These are phyloP conservation scores for Starmerella powellii DNA, from an alignment of 805 yeast genomes.

Conservation along the genomic window DNA sequence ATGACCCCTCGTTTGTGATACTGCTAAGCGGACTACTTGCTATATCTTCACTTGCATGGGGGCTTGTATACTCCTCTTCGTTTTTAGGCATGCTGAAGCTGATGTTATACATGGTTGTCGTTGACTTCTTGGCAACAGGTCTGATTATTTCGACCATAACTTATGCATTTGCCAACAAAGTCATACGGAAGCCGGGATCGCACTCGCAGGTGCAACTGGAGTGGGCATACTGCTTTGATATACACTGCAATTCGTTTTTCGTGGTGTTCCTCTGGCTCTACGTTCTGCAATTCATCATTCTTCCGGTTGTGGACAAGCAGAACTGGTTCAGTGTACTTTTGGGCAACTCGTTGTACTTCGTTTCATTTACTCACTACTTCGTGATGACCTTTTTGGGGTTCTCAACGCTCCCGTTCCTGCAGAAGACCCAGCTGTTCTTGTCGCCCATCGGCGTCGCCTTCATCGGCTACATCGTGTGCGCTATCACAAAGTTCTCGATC, in stretches of 20 bases:
- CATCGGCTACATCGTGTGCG: conserved; percentile 42
- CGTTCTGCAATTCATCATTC: conserved; percentile 56
- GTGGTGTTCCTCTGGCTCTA: conserved; percentile 67
- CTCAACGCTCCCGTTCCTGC: conserved; percentile 57
- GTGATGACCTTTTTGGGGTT: conserved; percentile 82
- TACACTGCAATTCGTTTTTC: conserved; percentile 83
- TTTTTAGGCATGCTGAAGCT: conserved; percentile 50
- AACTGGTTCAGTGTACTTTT: conserved; percentile 56
- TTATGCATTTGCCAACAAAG: conserved; percentile 59
- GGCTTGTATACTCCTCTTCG: conserved; percentile 62
- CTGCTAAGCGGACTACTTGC: conserved; percentile 54
- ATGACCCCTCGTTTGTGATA: conserved; percentile 81
- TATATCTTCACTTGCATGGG: conserved; percentile 81
- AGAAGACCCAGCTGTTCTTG: conserved; percentile 47
- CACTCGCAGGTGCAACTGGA: conserved; percentile 35
- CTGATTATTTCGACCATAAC: conserved; percentile 53
- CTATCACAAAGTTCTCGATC: conserved; percentile 58
- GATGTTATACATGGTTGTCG: conserved; percentile 68
- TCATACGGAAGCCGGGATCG: conserved; percentile 31
- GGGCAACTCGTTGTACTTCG: conserved; percentile 69
- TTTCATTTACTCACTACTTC: conserved; percentile 62
- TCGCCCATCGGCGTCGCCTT: conserved; percentile 53
- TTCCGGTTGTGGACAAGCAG: conserved; percentile 52
- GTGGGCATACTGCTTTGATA: conserved; percentile 92
- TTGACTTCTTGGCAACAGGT: conserved; percentile 70